Conservation (phyloP, 2,329 filamentous ascomycete genomes). For the Chalaropsis ovoidea region DNA sequence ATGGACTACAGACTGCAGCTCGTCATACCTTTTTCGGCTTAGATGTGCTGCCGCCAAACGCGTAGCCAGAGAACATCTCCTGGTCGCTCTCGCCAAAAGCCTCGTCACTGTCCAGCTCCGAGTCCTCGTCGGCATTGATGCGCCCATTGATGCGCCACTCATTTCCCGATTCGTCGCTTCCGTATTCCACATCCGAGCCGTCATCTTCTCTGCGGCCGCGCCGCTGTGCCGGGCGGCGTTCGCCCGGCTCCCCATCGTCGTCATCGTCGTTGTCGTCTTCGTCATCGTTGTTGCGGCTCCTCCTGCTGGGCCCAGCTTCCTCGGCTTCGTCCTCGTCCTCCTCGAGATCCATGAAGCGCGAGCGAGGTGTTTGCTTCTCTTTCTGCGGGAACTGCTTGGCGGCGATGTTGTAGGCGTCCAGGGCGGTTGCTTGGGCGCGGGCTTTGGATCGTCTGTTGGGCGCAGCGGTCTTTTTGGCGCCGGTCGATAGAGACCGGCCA, state of each 20-base stretch:
- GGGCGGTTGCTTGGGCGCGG: constrained; percentile 41
- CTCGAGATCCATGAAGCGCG: constrained; percentile 43
- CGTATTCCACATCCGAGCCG: constrained; percentile 51
- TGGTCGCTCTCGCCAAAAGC: constrained; percentile 84
- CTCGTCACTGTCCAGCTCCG: constrained; percentile 59
- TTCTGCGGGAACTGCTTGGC: constrained; percentile 42
- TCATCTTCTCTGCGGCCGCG: constrained; percentile 40
- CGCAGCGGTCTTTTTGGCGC: constrained; percentile 20
- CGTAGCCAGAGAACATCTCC: constrained; percentile 68
- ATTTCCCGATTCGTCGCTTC: constrained; percentile 76
- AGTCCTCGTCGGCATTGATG: constrained; percentile 49
- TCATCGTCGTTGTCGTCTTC: constrained; percentile 44
- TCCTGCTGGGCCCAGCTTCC: constrained; percentile 29
- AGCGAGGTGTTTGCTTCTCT: constrained; percentile 41
- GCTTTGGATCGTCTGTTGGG: constrained; percentile 39
- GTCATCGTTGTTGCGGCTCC: constrained; percentile 38
- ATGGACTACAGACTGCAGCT: constrained; percentile 17
- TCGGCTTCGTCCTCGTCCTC: constrained; percentile 28
- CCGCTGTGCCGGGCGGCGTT: constrained; percentile 35
- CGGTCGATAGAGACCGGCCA: constrained; percentile 33
- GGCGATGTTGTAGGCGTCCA: constrained; percentile 50
- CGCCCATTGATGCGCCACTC: constrained; percentile 66
- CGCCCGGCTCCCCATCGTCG: constrained; percentile 41
- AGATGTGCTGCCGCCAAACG: constrained; percentile 42
- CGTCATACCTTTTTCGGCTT: constrained; percentile 31